phyloP scores from a whole-genome alignment of 805 yeast species.

The Lachancea quebecensis region DNA sequence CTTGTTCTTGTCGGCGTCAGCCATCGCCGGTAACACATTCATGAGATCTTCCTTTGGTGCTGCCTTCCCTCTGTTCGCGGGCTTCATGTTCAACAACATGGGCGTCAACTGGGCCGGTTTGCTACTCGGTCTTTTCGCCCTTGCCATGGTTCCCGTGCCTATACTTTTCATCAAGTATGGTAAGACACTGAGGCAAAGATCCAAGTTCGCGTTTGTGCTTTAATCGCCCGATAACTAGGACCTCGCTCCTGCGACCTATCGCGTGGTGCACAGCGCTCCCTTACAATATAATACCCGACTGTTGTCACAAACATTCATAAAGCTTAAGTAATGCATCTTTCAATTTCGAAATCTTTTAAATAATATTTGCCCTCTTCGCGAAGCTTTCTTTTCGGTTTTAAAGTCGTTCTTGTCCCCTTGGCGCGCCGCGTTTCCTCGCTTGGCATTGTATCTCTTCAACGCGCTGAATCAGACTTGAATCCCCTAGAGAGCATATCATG shows the following conservation, averaged over 20 bases:
- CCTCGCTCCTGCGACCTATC: neutral
- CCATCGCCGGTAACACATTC: conserved; percentile 66
- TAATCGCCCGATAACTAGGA: neutral
- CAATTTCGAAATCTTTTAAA: too few relatives aligned
- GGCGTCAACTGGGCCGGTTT: conserved; percentile 78
- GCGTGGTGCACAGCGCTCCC: neutral
- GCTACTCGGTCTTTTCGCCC: conserved; percentile 55
- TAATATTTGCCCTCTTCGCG: too few relatives aligned
- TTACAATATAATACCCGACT: neutral
- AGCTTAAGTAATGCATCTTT: too few relatives aligned
- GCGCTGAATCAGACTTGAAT: too few relatives aligned
- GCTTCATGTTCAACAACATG: conserved; percentile 60
- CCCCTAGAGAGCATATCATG: too few relatives aligned
- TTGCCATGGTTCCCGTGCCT: conserved; percentile 59
- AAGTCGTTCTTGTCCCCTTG: too few relatives aligned
- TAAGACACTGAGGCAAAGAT: conserved; percentile 44
- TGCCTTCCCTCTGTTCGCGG: conserved; percentile 65
- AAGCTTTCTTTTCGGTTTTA: too few relatives aligned
- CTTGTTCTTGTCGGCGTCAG: conserved; percentile 68
- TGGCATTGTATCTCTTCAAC: too few relatives aligned
- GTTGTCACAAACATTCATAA: too few relatives aligned
- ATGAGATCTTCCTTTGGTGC: conserved; percentile 64
- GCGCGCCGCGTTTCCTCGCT: too few relatives aligned
- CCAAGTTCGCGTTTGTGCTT: conserved; percentile 45
- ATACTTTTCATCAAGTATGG: conserved; percentile 57